Evolutionary conservation across 805 yeast genomes (phyloP).

Genomic region (Ogataea henricii): DNA sequence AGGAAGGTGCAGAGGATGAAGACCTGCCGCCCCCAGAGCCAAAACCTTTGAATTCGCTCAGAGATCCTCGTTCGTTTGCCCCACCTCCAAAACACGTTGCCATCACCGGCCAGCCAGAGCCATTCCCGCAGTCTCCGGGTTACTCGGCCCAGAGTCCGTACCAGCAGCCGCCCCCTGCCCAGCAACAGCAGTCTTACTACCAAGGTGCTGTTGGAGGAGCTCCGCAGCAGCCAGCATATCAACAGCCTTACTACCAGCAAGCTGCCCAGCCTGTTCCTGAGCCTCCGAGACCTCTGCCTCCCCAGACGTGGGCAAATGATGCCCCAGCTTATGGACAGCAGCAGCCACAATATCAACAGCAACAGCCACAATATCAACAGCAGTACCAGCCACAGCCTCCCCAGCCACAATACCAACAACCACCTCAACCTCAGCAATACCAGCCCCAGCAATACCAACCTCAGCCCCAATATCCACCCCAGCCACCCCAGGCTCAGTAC

Average conservation of each 20-base stretch:
- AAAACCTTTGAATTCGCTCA: slow-evolving; percentile 23
- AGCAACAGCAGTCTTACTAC: slow-evolving; percentile 15
- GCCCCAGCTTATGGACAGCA: slow-evolving; percentile 8
- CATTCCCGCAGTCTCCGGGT: slow-evolving; percentile 19
- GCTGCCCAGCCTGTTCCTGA: not conserved
- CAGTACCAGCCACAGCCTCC: slow-evolving; percentile 6
- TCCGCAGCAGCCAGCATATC: not conserved
- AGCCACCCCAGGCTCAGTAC: slow-evolving; percentile 6
- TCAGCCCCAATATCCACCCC: not conserved
- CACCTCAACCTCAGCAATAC: slow-evolving; percentile 17
- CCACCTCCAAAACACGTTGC: slow-evolving; percentile 32
- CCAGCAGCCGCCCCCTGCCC: slow-evolving; percentile 7
- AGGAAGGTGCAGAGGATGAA: slow-evolving; percentile 17
- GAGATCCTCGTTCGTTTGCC: slow-evolving; percentile 40
- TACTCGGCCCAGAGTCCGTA: slow-evolving; percentile 5
- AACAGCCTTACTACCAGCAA: not conserved
- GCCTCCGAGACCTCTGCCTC: slow-evolving; percentile 10
- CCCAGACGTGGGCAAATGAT: slow-evolving; percentile 16
- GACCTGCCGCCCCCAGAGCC: slow-evolving; percentile 17
- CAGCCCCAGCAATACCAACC: slow-evolving; percentile 15
- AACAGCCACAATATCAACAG: slow-evolving; percentile 13
- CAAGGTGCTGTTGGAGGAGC: not conserved
- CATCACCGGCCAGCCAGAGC: slow-evolving; percentile 21
- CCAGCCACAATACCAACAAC: slow-evolving; percentile 3
- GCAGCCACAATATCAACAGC: slow-evolving; percentile 8